Percentiles rank a stretch among this genome's conserved stretches.
phyloP scores from a whole-genome alignment of 495 filamentous ascomycete species.

The Paragyromitra xinjiangensis region DNA sequence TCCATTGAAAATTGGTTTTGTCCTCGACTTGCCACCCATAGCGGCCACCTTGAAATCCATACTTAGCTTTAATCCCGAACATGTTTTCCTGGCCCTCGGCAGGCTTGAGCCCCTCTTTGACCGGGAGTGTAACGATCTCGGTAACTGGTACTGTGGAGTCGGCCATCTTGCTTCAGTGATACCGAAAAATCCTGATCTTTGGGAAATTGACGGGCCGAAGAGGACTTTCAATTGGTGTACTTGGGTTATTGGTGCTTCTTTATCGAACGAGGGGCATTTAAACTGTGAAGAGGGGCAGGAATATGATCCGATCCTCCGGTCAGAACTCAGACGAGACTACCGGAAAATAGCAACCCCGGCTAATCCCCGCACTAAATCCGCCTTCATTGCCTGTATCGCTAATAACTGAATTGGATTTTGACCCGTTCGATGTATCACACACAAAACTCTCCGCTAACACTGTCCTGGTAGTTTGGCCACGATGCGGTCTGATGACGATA shows the following conservation, averaged over 20 bases:
- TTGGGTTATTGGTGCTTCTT: not conserved
- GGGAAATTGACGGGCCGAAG: not conserved
- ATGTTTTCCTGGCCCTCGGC: slow-evolving; percentile 34
- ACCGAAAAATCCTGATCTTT: not conserved
- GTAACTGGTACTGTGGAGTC: slow-evolving; percentile 31
- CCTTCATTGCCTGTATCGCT: not conserved
- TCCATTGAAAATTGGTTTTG: slow-evolving; percentile 38
- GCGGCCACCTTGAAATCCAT: slow-evolving; percentile 10
- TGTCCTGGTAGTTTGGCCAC: not conserved
- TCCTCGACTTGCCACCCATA: slow-evolving; percentile 51
- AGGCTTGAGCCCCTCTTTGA: slow-evolving; percentile 30
- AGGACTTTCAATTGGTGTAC: too few relatives aligned
- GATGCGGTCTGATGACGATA: not conserved
- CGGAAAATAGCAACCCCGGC: not conserved
- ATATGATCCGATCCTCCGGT: not conserved
- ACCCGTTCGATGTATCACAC: not conserved
- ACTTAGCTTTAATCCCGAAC: slow-evolving; percentile 5
- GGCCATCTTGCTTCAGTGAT: slow-evolving; percentile 19
- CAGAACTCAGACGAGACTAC: not conserved
- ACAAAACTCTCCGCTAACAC: not conserved
- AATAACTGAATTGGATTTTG: too few relatives aligned
- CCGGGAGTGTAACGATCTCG: slow-evolving; percentile 35
- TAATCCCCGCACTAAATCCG: not conserved
- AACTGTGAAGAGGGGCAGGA: not conserved
- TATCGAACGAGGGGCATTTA: not conserved